Evolutionary conservation across 495 filamentous ascomycete genomes (phyloP).

Genomic region (Aspergillus avenaceus): DNA sequence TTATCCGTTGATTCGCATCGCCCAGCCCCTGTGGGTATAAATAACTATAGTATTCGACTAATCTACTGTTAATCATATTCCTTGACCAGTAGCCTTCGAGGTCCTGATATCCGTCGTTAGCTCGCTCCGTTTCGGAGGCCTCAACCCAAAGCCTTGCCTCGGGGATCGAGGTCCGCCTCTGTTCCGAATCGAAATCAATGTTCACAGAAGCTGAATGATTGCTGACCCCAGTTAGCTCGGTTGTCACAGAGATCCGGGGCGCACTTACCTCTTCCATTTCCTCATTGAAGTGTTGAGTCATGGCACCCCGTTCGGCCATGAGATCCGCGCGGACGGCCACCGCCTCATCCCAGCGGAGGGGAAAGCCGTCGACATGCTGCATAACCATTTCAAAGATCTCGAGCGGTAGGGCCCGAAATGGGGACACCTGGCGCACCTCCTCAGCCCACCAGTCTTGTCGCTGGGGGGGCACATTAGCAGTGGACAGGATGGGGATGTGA

Average conservation of each 20-base stretch:
- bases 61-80: too few relatives aligned
- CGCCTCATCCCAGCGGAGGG: slow-evolving; percentile 36
- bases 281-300: not conserved
- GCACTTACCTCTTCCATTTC: not conserved
- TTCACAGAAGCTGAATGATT: not conserved
- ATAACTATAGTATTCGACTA: too few relatives aligned
- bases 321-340: slow-evolving; percentile 30
- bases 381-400: slow-evolving; percentile 33
- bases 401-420: slow-evolving; percentile 18
- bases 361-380: slow-evolving; percentile 18
- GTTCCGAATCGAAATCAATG: too few relatives aligned
- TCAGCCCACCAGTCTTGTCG: slow-evolving; percentile 27
- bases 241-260: not conserved
- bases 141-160: too few relatives aligned
- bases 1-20: too few relatives aligned
- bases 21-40: too few relatives aligned
- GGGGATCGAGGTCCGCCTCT: too few relatives aligned
- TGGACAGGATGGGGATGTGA: slow-evolving; percentile 38
- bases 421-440: slow-evolving; percentile 5
- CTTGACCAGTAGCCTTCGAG: too few relatives aligned
- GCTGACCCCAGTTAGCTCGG: not conserved
- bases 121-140: too few relatives aligned
- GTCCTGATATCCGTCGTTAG: too few relatives aligned
- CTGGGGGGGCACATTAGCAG: slow-evolving; percentile 52
- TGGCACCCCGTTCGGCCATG: slow-evolving; percentile 28